A percentile compares a stretch with the other conserved stretches of the same genome.
phyloP scores from a whole-genome alignment of 768 basidiomycete genomes.

The Leucosporidium scottii region DNA sequence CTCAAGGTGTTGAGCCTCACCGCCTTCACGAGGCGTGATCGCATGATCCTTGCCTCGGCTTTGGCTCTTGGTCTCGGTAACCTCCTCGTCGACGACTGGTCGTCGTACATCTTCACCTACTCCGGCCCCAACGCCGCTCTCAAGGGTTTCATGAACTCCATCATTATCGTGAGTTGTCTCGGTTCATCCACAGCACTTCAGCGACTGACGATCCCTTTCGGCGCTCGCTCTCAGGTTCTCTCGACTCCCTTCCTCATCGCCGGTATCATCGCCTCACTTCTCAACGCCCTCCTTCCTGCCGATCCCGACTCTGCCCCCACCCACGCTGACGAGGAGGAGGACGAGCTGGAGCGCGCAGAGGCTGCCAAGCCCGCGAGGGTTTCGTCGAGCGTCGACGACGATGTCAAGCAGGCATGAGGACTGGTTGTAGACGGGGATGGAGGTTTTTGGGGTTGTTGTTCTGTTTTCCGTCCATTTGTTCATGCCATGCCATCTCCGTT shows the following conservation, averaged over 20 bases:
- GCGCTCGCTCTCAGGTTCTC: constrained; percentile 45
- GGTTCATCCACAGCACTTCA: too few species aligned
- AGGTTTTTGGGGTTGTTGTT: too few species aligned
- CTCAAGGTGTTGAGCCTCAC: constrained; percentile 60
- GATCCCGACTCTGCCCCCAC: constrained; percentile 32
- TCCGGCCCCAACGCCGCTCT: constrained; percentile 46
- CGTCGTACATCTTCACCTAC: constrained; percentile 20
- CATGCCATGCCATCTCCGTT: too few species aligned
- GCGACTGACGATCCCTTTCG: too few species aligned
- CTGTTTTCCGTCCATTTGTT: too few species aligned
- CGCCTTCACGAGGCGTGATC: constrained; percentile 29
- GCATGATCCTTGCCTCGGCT: constrained; percentile 53
- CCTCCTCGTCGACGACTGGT: constrained; percentile 53
- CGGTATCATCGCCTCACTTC: constrained; percentile 54
- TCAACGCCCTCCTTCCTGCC: constrained; percentile 55
- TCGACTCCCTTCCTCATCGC: constrained; percentile 66
- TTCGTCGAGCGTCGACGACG: too few species aligned
- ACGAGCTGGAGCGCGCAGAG: neutral
- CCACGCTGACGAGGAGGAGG: neutral
- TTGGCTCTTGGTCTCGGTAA: constrained; percentile 65
- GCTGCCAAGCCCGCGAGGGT: neutral
- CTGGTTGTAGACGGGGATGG: too few species aligned
- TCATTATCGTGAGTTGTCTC: constrained; percentile 51
- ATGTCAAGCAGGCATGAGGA: too few species aligned
- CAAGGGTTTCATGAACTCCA: constrained; percentile 64